Evolutionary conservation across 208 protist species (phyloP).

Genomic region (Leishmania mexicana): DNA sequence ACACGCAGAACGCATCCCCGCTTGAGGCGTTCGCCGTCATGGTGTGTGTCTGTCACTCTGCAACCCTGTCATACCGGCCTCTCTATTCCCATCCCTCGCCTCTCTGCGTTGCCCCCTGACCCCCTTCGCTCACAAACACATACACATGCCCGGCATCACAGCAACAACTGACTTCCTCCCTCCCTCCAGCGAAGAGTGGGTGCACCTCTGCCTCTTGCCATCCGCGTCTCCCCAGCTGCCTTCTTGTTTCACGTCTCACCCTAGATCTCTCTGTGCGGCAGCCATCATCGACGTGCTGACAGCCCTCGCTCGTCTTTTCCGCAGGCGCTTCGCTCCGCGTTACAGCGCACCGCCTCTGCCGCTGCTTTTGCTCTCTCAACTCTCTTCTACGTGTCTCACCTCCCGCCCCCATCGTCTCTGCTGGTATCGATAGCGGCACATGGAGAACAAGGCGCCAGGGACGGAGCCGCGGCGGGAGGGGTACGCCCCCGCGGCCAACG

Average conservation of each 20-base stretch:
- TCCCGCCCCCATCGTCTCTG: neutral
- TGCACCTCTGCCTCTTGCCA: neutral
- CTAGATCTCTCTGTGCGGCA: neutral
- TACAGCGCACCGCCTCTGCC: neutral
- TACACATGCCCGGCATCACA: neutral
- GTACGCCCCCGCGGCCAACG: slow-evolving; percentile 51
- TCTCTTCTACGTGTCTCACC: neutral
- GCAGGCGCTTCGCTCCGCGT: neutral
- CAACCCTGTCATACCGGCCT: neutral
- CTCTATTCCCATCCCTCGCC: neutral
- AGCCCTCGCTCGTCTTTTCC: no score
- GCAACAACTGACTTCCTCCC: neutral
- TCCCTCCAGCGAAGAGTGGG: neutral
- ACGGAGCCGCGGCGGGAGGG: slow-evolving; percentile 64
- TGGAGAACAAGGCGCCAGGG: slow-evolving; percentile 87
- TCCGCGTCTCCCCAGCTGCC: neutral
- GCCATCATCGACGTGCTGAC: neutral
- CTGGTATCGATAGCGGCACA: slow-evolving; percentile 6
- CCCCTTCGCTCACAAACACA: slow-evolving; percentile 1
- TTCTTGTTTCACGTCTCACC: neutral
- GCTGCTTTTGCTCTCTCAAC: neutral
- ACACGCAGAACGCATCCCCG: neutral
- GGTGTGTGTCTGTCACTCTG: neutral
- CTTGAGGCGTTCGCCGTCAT: neutral
- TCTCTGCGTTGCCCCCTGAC: slow-evolving; percentile 11